Conservation (phyloP, 2,329 filamentous ascomycete species). For the Monosporascus sp. region DNA sequence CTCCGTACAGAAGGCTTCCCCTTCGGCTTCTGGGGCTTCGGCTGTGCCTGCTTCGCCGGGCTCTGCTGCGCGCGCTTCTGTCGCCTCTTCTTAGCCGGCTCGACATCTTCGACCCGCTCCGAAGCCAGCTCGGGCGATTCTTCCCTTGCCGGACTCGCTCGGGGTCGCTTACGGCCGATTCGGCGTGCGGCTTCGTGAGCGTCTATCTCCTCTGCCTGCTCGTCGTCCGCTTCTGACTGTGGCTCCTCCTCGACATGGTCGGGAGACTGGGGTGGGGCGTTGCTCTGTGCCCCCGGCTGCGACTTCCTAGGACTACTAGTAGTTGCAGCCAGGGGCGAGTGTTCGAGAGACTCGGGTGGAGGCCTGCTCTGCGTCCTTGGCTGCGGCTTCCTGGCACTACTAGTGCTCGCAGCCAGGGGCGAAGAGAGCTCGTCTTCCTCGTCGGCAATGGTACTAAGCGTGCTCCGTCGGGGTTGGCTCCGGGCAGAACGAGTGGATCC, state of each 20-base stretch:
- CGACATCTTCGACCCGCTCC: constrained; percentile 25
- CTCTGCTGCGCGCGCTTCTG: constrained; percentile 31
- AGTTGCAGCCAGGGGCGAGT: constrained; percentile 21
- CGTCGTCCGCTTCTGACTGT: constrained; percentile 16
- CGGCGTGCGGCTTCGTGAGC: constrained; percentile 36
- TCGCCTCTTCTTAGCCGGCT: constrained; percentile 30
- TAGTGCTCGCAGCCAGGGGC: constrained; percentile 22
- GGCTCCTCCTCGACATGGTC: constrained; percentile 3
- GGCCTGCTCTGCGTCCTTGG: constrained; percentile 15
- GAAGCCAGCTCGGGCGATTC: constrained; percentile 39
- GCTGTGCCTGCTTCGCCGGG: constrained; percentile 39
- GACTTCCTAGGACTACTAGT: constrained; percentile 19
- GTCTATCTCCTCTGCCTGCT: constrained; percentile 40
- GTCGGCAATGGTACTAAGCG: constrained; percentile 9
- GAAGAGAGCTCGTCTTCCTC: constrained; percentile 21
- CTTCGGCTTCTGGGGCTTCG: constrained; percentile 18
- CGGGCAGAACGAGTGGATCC: constrained; percentile 19
- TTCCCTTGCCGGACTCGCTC: constrained; percentile 30
- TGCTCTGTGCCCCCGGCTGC: constrained; percentile 6
- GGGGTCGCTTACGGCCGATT: constrained; percentile 40
- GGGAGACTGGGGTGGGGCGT: background rate
- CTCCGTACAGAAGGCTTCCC: constrained; percentile 15
- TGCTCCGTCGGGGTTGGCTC: constrained; percentile 15
- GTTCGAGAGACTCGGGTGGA: background rate
- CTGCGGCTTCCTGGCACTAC: constrained; percentile 20